Evolutionary conservation across 129 eudicot genomes (phyloP), one percentile per base, ranked within the genome.

Genomic region (Chrysanthemum lavandulifolium): DNA sequence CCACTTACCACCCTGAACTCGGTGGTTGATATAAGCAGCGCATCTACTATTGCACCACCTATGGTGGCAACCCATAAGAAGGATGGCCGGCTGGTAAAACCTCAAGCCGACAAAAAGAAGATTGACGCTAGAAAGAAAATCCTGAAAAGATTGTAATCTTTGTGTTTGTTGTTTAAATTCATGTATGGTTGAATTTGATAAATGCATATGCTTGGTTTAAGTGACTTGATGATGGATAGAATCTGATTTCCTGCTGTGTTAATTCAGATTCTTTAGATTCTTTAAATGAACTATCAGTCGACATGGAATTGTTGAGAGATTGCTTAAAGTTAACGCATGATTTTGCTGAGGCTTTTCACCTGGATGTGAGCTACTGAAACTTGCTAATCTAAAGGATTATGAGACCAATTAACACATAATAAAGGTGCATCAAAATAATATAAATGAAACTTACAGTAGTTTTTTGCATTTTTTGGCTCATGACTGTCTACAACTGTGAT

Each of bases 91-190:
- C 49, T 83, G 69, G 52, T 54, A 21, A 93, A 90, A 74, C 86
- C 73, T 61, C 94, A 79, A 14, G 81, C 81, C 2, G 97, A 88
- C 81, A 95, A 90, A 78, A 95, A 83, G 96, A 95, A 88, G 89
- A 90, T 88, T 15, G 99, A 95, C 65, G 99, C 97, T 5, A 90
- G 99, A 82, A 95, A 95, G 94, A 90, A 90, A 73, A 95, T 96
- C 86, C 76, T 95, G 84, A 95, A 90, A 84, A 88, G 99, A 90
- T 80, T 95, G 76, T 91, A 76, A 83, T 54, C 48, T 25, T 19
- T 52, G 64, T 65, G 54, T 62, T 40, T 49, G 13, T 43, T 79
- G 43, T 53, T 73, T 68, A 5, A 40, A 40, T 40, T 73, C 58
- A 14, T 67, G 78, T 74, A 74, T 67, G 74, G 52, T 68, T 54